These are phyloP conservation scores for Aspergillus sclerotialis DNA, from an alignment of 2,329 filamentous ascomycete genomes.

Conservation along the genomic window DNA sequence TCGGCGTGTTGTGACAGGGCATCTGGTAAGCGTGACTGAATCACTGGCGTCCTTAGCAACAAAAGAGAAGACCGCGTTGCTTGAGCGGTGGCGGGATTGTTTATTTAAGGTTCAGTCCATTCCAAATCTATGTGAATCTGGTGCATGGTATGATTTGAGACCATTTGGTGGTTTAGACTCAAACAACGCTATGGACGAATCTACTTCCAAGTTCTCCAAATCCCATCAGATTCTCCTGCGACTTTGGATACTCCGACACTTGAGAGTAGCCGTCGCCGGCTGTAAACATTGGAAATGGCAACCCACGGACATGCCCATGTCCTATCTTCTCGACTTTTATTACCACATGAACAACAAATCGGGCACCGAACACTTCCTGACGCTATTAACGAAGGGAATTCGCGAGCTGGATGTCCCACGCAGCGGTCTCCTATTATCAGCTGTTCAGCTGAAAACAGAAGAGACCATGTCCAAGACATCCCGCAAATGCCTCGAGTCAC, in stretches of 20 bases:
- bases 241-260: conserved; percentile 24
- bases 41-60: conserved; percentile 16
- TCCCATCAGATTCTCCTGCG: conserved; percentile 26
- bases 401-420: conserved; percentile 23
- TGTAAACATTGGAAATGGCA: conserved; percentile 13
- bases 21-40: conserved; percentile 28
- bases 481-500: conserved; percentile 15
- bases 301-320: conserved; percentile 14
- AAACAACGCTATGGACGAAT: neutral
- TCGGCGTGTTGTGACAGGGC: conserved; percentile 16
- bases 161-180: neutral
- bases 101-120: conserved; percentile 15
- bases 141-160: conserved; percentile 18
- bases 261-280: conserved; percentile 15
- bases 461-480: conserved; percentile 16
- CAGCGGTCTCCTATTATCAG: conserved; percentile 21
- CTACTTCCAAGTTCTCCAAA: conserved; percentile 5
- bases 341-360: conserved; percentile 11
- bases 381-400: conserved; percentile 20
- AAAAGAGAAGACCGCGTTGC: conserved; percentile 9
- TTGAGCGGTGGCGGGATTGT: conserved; percentile 26
- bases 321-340: conserved; percentile 21
- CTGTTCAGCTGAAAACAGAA: conserved; percentile 18
- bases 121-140: conserved; percentile 15
- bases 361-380: conserved; percentile 16